phyloP scores from a whole-genome alignment of 129 eudicot genomes.

The Deinandra increscens region DNA sequence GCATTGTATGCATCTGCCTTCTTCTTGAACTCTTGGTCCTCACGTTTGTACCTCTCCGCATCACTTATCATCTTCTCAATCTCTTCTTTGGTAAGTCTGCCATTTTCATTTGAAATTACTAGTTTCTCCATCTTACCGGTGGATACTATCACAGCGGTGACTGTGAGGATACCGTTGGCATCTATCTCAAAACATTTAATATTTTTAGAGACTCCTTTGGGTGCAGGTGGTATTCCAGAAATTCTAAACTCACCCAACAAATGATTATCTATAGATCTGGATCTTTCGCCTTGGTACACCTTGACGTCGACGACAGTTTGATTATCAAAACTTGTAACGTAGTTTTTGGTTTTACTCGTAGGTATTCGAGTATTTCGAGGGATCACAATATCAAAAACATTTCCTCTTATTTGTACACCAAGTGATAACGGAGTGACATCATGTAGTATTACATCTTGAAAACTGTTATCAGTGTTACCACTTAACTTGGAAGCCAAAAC shows the following conservation, averaged over 20 bases:
- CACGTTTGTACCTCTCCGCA: conserved; percentile 3
- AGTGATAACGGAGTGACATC: conserved; percentile 25
- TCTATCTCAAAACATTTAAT: not conserved
- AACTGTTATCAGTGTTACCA: not conserved
- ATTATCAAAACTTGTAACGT: not conserved
- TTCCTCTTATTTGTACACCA: not conserved
- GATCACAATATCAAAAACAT: not conserved
- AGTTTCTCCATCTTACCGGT: conserved; percentile 17
- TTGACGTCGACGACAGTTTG: not conserved
- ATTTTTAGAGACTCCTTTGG: not conserved
- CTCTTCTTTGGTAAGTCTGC: conserved; percentile 16
- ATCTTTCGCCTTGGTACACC: conserved; percentile 9
- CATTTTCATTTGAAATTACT: not conserved
- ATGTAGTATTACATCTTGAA: not conserved
- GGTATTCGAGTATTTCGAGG: conserved; percentile 24
- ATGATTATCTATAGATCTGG: not conserved
- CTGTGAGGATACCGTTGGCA: conserved; percentile 1
- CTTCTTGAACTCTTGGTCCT: conserved; percentile 19
- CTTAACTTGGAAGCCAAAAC: conserved; percentile 10
- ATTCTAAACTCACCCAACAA: not conserved
- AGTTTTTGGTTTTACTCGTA: not conserved
- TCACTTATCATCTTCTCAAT: conserved; percentile 21
- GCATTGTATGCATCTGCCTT: not conserved
- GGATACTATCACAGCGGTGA: not conserved
- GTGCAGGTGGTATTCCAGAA: conserved; percentile 20